Conservation (phyloP, 495 filamentous ascomycete species). For the Xylaria scruposa region DNA sequence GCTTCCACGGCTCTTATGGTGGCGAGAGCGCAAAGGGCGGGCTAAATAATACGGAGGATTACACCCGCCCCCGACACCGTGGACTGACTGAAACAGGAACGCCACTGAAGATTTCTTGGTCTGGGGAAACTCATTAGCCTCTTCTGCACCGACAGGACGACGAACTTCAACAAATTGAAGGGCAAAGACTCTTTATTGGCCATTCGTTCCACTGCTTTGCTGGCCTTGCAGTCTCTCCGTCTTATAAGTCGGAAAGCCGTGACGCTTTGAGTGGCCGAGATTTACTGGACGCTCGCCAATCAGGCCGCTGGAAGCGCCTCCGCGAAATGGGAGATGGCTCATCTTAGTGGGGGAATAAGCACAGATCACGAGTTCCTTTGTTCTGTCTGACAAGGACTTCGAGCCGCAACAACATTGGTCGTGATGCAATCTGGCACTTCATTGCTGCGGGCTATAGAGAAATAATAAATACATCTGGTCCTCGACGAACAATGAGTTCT, state of each 20-base stretch:
- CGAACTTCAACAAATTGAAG: slow-evolving; percentile 5
- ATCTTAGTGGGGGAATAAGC: slow-evolving; percentile 39
- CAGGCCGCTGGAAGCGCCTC: slow-evolving; percentile 34
- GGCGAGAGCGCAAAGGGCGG: neutral
- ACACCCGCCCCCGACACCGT: slow-evolving; percentile 3
- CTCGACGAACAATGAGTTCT: slow-evolving; percentile 9
- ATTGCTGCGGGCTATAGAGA: neutral
- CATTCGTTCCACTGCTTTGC: slow-evolving; percentile 32
- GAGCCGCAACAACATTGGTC: slow-evolving; percentile 33
- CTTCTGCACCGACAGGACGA: slow-evolving; percentile 24
- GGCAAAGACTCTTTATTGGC: slow-evolving; percentile 39
- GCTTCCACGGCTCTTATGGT: neutral
- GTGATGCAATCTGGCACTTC: slow-evolving; percentile 26
- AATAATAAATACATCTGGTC: neutral
- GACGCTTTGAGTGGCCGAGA: slow-evolving; percentile 40
- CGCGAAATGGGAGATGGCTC: slow-evolving; percentile 35
- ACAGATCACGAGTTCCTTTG: slow-evolving; percentile 47
- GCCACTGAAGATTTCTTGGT: slow-evolving; percentile 33
- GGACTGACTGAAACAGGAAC: neutral
- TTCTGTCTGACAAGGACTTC: slow-evolving; percentile 34
- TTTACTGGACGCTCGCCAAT: slow-evolving; percentile 43
- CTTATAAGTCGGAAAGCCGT: slow-evolving; percentile 34
- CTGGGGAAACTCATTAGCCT: slow-evolving; percentile 34
- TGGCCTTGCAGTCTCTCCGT: slow-evolving; percentile 33
- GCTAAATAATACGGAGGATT: neutral